Evolutionary conservation across 2,329 filamentous ascomycete genomes (phyloP), one percentile per base, ranked within the genome.

Genomic region (Cytospora paraplurivora): DNA sequence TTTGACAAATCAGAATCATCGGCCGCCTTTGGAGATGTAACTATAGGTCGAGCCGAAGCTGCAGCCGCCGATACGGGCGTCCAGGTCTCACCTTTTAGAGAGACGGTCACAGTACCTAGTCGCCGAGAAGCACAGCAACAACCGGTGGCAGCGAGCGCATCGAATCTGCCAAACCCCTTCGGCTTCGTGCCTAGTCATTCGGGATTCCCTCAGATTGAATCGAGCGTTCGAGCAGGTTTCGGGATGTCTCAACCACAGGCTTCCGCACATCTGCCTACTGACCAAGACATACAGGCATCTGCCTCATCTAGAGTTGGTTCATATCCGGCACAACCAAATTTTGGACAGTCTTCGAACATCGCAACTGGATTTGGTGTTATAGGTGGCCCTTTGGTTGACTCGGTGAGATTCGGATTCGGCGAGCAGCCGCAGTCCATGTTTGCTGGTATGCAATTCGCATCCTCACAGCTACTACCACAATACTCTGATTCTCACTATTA

Each of bases 381-480:
- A 27, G 35, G 41, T 15, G 54, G 49, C 13, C 38, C 59, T 17
- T 12, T n/a, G 19, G 51, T 55, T 1, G 59, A 61, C 17, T 64
- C 64, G 10, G 35, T 67, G 32, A 60, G 65, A 35, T 67, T 67
- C 47, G 53, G 63, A 5, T 67, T 66, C 34, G 62, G 62, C 13
- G 59, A 67, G 35, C 51, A 60, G 34, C 56, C 63, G 21, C 63
- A 52, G 33, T 49, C 62, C 12, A 35, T 41, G 34, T 32, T 41
- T 38, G 58, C 41, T 59, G 50, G 49, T 44, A 33, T 53, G 35
- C 54, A 62, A 44, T 56, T 27, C n/a, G 57, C 19, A 37, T 34
- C 57, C 11, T 37, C 61, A 56, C 57, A 58, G 10, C 17, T 35
- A n/a, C 11, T 50, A 19, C 7, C 33, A 17, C 19, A 37, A 11